A percentile compares a stretch with the other conserved stretches of the same genome.
Evolutionary conservation across 176 grass and related monocot genomes (phyloP).

Genomic region (Oropetium thomaeum): DNA sequence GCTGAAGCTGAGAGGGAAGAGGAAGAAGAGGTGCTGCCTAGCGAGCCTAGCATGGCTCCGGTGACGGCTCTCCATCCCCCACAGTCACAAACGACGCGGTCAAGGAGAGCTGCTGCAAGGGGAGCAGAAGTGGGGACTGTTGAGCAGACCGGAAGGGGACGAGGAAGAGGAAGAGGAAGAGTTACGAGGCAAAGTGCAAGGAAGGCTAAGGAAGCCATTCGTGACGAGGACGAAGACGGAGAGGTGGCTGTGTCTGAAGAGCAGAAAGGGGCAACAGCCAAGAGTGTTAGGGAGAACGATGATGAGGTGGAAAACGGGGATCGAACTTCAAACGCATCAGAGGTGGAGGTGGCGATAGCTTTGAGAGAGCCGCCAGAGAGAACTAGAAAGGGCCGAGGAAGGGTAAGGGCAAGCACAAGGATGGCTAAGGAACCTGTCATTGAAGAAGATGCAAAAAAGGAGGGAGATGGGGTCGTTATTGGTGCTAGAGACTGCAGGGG

Average conservation of each 20-base stretch:
- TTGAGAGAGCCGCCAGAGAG: background rate
- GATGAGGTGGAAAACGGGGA: conserved; percentile 13
- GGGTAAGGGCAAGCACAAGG: background rate
- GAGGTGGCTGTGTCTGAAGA: conserved; percentile 22
- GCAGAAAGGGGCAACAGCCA: background rate
- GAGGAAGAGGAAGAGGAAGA: conserved; percentile 3
- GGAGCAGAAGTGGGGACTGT: background rate
- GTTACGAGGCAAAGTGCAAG: conserved; percentile 4
- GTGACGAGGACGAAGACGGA: conserved; percentile 11
- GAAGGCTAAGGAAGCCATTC: background rate
- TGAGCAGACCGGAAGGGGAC: background rate
- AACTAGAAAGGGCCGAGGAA: conserved; percentile 12
- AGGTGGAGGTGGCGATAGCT: background rate
- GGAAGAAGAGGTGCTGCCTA: conserved; percentile 17
- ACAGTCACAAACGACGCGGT: conserved; percentile 15
- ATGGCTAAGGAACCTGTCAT: background rate
- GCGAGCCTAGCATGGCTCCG: conserved; percentile 22
- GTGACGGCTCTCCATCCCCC: background rate
- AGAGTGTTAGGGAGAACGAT: background rate
- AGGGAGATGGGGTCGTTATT: background rate
- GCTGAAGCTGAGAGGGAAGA: background rate
- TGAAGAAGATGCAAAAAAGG: background rate
- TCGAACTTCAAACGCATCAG: conserved; percentile 12
- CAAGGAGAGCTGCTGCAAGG: conserved; percentile 13
- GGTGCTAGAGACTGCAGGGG: background rate